Evolutionary conservation across 345 rosid genomes (phyloP).

Genomic region (Sonneratia caseolaris): DNA sequence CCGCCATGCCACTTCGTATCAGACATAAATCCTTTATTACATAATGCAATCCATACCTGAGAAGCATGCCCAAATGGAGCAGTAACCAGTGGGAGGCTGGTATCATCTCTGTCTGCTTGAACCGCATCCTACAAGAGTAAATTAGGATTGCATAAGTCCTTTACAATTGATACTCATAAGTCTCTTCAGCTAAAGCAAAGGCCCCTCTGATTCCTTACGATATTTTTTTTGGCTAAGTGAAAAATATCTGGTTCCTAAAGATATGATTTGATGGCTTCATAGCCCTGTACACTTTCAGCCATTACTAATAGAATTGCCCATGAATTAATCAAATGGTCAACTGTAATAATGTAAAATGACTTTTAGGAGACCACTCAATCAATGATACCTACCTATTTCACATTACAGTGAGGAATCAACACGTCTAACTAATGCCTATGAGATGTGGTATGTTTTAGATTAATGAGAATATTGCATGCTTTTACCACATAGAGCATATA

Average conservation of each 20-base stretch:
- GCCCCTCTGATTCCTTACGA: background rate
- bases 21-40: background rate
- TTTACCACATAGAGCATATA: background rate
- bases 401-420: background rate
- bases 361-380: background rate
- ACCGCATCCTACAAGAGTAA: conserved; percentile 44
- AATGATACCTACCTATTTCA: background rate
- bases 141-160: background rate
- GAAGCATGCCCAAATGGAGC: conserved; percentile 99
- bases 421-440: background rate
- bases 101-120: conserved; percentile 97
- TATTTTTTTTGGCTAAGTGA: background rate
- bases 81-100: conserved; percentile 78
- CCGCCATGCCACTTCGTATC: background rate
- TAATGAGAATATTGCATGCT: background rate
- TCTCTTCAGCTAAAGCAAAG: conserved; percentile 1
- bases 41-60: conserved; percentile 42
- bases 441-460: background rate
- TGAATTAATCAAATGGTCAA: background rate
- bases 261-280: background rate
- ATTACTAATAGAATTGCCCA: background rate
- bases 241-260: background rate
- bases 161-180: background rate
- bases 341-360: background rate
- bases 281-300: background rate